Evolutionary conservation across 1,139 yeast species (phyloP), one percentile per base, ranked within the genome.

Genomic region (Protomyces lactucae-debilis): DNA sequence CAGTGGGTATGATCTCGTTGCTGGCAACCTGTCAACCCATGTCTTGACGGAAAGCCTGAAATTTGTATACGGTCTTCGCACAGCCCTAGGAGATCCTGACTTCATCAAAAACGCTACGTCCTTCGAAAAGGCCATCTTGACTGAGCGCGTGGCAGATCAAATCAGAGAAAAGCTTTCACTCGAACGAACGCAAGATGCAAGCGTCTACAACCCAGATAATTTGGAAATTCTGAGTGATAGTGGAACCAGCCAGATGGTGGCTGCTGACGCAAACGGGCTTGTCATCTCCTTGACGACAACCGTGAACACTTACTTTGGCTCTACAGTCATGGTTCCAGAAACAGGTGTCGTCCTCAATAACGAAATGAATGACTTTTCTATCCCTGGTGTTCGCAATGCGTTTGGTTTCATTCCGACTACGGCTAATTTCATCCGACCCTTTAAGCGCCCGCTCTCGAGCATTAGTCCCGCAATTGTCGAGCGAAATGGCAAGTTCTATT

Each of bases 281-380:
- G 88, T 97, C 0, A 92, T 93, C 3, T 80, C 90, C 2, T 79
- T 92, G 80, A 93, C 98, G 1, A 88, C 97, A 1, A 92, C 98
- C 0, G 85, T 93, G n/a, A 93, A 93, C 73, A 77, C 91, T 60
- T 75, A 83, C 57, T 93, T 91, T 75, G 99, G 98, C 0, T 85
- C 93, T 12, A 73, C 85, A 71, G 85, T 92, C 5, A 88, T 87
- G 72, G 98, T 92, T 73, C 86, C 87, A 1, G 73, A 68, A 0
- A 92, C 98, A 0, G 98, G 98, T 1, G 78, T 93, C 14, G 80
- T 93, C 8, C 77, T 93, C 71, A 93, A 93, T 76, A 86, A 90
- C 70, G 91, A 93, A 74, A 92, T 93, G 97, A 97, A 93, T 74
- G 98, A 93, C 74, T 93, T 93, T 72, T 86, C 96, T n/a, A 79